These are phyloP conservation scores for Globisporangium heterothallicum DNA, from an alignment of 352 stramenopile species.

Conservation along the genomic window DNA sequence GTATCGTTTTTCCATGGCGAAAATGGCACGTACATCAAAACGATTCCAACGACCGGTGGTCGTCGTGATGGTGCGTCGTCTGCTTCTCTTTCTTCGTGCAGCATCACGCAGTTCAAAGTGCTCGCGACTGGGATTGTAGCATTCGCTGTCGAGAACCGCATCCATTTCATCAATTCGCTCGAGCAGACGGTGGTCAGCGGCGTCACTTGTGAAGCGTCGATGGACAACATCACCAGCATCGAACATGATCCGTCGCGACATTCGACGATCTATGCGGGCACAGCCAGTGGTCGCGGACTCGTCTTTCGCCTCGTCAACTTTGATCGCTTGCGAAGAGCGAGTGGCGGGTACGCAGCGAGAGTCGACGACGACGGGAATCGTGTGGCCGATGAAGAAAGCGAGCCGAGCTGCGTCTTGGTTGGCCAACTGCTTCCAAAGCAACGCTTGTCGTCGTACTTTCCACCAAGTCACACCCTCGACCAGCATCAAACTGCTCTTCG, in stretches of 20 bases:
- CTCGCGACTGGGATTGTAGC: constrained; percentile 23
- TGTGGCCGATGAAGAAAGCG: neutral
- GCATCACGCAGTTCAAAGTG: constrained; percentile 16
- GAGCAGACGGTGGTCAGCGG: constrained; percentile 16
- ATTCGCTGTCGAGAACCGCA: constrained; percentile 15
- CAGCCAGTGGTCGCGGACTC: constrained; percentile 18
- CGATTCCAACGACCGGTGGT: neutral
- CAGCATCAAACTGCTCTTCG: constrained; percentile 1
- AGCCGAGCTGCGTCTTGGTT: constrained; percentile 7
- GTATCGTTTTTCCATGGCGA: constrained; percentile 15
- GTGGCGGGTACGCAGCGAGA: neutral
- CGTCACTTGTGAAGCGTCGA: constrained; percentile 18
- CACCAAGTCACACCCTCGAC: neutral
- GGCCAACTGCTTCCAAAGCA: constrained; percentile 3
- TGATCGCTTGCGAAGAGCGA: constrained; percentile 14
- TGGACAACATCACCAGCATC: constrained; percentile 25
- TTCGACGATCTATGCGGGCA: constrained; percentile 23
- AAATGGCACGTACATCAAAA: constrained; percentile 14
- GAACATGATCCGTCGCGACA: constrained; percentile 26
- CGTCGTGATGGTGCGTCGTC: neutral
- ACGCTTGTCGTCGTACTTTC: neutral
- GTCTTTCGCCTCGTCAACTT: constrained; percentile 27
- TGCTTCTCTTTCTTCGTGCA: too few species aligned
- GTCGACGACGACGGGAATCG: neutral
- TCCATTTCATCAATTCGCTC: constrained; percentile 23